These are phyloP conservation scores for Lactarius evosmus DNA, from an alignment of 768 basidiomycete species.

Conservation along the genomic window DNA sequence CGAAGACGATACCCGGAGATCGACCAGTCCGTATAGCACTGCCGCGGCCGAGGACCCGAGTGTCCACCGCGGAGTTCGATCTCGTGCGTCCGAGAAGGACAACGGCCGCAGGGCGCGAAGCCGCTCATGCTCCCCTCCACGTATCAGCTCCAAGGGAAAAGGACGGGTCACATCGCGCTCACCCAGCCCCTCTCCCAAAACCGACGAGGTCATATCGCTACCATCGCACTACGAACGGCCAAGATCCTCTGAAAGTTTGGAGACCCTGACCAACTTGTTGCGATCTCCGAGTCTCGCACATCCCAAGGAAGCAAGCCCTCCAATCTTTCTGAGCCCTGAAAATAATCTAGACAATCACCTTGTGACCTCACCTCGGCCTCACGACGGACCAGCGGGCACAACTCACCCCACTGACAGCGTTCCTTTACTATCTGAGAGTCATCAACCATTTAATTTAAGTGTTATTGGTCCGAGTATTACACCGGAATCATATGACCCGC, in stretches of 20 bases:
- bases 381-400: not conserved
- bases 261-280: not conserved
- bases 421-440: constrained; percentile 6
- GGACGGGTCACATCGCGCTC: constrained; percentile 7
- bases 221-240: not conserved
- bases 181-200: not conserved
- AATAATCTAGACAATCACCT: not conserved
- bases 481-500: constrained; percentile 3
- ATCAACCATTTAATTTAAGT: not conserved
- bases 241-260: not conserved
- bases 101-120: not conserved
- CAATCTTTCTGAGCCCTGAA: not conserved
- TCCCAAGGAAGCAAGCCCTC: not conserved
- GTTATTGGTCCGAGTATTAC: not conserved
- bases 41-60: not conserved
- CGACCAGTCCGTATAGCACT: not conserved
- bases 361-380: not conserved
- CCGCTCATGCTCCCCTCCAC: not conserved
- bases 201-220: not conserved
- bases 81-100: not conserved
- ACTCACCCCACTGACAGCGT: not conserved
- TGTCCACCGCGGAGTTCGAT: not conserved
- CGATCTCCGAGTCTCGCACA: not conserved
- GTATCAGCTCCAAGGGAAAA: constrained; percentile 13
- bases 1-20: not conserved